A percentile compares a stretch with the other conserved stretches of the same genome.
Evolutionary conservation across 352 stramenopile genomes (phyloP).

Genomic region (Elongisporangium undulatum): DNA sequence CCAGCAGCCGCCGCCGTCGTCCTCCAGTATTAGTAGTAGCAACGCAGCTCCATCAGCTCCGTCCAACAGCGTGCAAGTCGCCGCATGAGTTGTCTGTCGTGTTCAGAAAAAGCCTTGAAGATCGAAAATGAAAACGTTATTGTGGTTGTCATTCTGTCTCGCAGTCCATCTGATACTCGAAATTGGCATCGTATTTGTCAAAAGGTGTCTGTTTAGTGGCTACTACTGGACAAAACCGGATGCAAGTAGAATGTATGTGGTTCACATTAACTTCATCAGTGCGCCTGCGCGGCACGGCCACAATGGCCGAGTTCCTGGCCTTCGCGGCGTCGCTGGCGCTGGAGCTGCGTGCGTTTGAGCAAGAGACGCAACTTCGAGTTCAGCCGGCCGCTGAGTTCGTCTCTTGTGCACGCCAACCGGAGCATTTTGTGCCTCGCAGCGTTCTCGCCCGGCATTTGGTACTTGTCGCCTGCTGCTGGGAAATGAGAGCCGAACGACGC

Average conservation of each 20-base stretch:
- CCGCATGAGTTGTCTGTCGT: not conserved
- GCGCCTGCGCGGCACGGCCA: too few relatives aligned
- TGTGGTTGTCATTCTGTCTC: not conserved
- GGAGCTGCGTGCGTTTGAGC: not conserved
- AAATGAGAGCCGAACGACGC: too few relatives aligned
- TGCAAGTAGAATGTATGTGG: too few relatives aligned
- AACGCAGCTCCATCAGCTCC: not conserved
- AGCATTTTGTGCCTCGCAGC: conserved; percentile 34
- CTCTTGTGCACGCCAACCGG: conserved; percentile 15
- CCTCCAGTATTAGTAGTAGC: not conserved
- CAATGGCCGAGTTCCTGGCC: not conserved
- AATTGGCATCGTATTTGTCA: too few relatives aligned
- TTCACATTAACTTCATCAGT: too few relatives aligned
- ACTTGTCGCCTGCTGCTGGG: not conserved
- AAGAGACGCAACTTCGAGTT: conserved; percentile 2
- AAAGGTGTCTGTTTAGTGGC: too few relatives aligned
- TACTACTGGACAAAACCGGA: too few relatives aligned
- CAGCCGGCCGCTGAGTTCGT: conserved; percentile 28
- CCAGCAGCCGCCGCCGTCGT: not conserved
- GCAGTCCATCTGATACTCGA: too few relatives aligned
- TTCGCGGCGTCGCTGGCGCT: not conserved
- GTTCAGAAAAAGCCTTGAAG: not conserved
- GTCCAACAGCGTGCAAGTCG: not conserved
- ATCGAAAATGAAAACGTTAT: not conserved
- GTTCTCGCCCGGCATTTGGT: conserved; percentile 42